Evolutionary conservation across 2,329 filamentous ascomycete genomes (phyloP).

Genomic region (Aspergillus brasiliensis): DNA sequence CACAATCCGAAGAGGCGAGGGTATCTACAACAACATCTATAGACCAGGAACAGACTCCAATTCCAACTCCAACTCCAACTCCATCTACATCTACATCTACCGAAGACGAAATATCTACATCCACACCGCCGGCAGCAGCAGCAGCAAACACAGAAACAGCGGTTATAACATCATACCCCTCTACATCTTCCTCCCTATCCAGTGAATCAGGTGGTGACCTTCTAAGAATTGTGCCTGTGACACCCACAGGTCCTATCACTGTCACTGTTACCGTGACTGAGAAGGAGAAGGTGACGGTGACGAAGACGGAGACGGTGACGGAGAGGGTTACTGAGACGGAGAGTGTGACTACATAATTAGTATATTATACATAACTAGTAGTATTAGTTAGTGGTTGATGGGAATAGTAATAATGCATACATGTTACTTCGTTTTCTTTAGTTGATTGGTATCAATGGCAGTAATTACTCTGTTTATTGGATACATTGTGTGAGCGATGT

Average conservation of each 20-base stretch:
- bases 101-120: not conserved
- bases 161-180: not conserved
- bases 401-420: too few species aligned
- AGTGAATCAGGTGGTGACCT: not conserved
- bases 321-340: slow-evolving; percentile 10
- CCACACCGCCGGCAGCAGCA: not conserved
- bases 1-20: not conserved
- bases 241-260: slow-evolving; percentile 15
- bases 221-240: slow-evolving; percentile 17
- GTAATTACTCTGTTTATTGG: too few species aligned
- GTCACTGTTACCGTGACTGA: slow-evolving; percentile 19
- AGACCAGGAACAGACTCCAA: too few species aligned
- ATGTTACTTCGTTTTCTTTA: too few species aligned
- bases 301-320: slow-evolving; percentile 11
- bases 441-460: too few species aligned
- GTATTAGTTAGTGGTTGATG: not conserved
- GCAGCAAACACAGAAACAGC: not conserved
- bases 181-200: not conserved
- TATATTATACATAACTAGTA: not conserved
- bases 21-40: not conserved
- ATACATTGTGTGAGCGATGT: too few species aligned
- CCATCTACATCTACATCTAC: not conserved
- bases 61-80: not conserved
- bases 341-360: slow-evolving; percentile 4
- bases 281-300: slow-evolving; percentile 16